A percentile compares a stretch with the other conserved stretches of the same genome.
phyloP scores from a whole-genome alignment of 2,329 filamentous ascomycete species.

The Trichoderma sp. region DNA sequence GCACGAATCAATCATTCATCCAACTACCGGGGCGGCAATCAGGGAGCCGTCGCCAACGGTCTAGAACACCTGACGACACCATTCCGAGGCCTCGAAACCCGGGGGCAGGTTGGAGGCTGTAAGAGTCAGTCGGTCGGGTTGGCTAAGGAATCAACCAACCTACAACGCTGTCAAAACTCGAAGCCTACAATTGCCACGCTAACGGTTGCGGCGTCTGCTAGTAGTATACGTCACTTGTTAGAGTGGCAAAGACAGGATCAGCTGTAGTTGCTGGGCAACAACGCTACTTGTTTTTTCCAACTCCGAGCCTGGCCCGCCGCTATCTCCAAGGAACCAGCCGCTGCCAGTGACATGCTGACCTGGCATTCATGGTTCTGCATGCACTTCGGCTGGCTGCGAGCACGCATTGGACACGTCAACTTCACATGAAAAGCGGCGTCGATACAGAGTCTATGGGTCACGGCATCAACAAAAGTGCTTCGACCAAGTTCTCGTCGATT shows the following conservation, averaged over 20 bases:
- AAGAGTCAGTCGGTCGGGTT: neutral
- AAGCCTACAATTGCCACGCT: neutral
- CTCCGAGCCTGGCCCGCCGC: neutral
- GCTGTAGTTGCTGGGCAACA: neutral
- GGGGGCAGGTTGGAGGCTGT: neutral
- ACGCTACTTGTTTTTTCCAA: neutral
- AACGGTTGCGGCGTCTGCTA: neutral
- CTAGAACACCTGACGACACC: neutral
- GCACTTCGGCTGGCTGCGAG: neutral
- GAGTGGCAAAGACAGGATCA: neutral
- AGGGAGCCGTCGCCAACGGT: neutral
- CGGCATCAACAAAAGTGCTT: neutral
- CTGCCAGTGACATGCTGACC: conserved; percentile 9
- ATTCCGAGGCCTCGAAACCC: neutral
- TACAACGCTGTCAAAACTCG: neutral
- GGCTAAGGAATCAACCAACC: neutral
- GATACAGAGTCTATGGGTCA: neutral
- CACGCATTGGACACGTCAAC: neutral
- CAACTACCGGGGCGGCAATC: neutral
- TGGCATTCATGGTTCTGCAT: neutral
- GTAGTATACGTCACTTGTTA: neutral
- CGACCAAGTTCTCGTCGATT: neutral
- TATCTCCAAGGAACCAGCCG: neutral
- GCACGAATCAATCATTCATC: neutral
- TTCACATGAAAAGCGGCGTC: neutral